Conservation (phyloP, 371 early-diverging fungal genomes). For the Apophysomyces ossiformis region DNA sequence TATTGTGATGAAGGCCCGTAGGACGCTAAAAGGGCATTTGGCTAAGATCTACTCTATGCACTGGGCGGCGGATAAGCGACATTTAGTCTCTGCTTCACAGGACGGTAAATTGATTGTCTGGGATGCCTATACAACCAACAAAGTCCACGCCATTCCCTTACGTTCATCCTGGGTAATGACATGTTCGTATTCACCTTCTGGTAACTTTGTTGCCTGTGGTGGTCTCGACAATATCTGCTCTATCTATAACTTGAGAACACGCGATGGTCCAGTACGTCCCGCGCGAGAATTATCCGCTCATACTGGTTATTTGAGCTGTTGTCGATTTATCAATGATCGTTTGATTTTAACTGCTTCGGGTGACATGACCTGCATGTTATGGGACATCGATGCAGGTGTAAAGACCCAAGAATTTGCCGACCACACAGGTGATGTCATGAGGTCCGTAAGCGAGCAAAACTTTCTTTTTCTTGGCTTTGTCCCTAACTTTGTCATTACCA, state of each 20-base stretch:
- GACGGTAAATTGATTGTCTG: slow-evolving; percentile 98
- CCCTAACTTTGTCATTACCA: not conserved
- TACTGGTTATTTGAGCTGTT: slow-evolving; percentile 97
- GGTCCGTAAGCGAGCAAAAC: slow-evolving; percentile 22
- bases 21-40: slow-evolving; percentile 95
- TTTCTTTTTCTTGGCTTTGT: not conserved
- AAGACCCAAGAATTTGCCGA: slow-evolving; percentile 93
- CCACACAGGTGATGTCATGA: slow-evolving; percentile 98
- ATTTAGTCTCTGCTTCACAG: slow-evolving; percentile 95
- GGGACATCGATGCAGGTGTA: slow-evolving; percentile 97
- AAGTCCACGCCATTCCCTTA: slow-evolving; percentile 95
- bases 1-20: slow-evolving; percentile 91
- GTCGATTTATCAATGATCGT: slow-evolving; percentile 92
- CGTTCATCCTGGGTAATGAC: slow-evolving; percentile 99
- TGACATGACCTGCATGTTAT: slow-evolving; percentile 97
- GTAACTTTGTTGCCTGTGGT: slow-evolving; percentile 96
- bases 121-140: slow-evolving; percentile 97
- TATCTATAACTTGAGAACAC: slow-evolving; percentile 92
- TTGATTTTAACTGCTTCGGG: slow-evolving; percentile 94
- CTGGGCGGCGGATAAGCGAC: slow-evolving; percentile 94
- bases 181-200: slow-evolving; percentile 95
- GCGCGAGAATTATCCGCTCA: slow-evolving; percentile 94
- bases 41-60: slow-evolving; percentile 99
- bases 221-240: slow-evolving; percentile 97
- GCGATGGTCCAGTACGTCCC: slow-evolving; percentile 93